Conservation (phyloP, 306 rosid genomes). For the Vachellia pachyceras region DNA sequence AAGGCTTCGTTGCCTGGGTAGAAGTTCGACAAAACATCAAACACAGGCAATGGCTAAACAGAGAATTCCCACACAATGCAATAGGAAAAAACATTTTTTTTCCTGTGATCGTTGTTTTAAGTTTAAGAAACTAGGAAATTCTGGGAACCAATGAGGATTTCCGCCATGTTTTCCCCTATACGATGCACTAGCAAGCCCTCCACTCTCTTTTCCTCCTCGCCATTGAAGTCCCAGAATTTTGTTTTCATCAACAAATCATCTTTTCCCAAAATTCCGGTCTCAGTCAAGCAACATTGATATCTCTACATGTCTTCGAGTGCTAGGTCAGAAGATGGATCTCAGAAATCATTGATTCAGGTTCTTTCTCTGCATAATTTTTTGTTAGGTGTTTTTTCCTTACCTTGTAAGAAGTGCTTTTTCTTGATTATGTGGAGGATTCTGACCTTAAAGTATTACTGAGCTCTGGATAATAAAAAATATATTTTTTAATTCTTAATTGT, state of each 20-base stretch:
- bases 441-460: not conserved
- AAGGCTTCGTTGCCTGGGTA: not conserved
- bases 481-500: not conserved
- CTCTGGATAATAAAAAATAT: not conserved
- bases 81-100: too few species aligned
- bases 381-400: not conserved
- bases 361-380: slow-evolving; percentile 7
- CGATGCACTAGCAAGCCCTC: slow-evolving; percentile 31
- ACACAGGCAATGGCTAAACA: not conserved
- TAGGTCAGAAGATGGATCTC: slow-evolving; percentile 38
- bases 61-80: too few species aligned
- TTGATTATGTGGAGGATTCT: not conserved
- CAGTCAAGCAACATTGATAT: slow-evolving; percentile 32
- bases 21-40: not conserved
- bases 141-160: slow-evolving; percentile 6
- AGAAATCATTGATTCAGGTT: slow-evolving; percentile 60
- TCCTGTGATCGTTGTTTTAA: not conserved
- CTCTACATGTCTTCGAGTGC: slow-evolving; percentile 46
- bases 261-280: slow-evolving; percentile 18
- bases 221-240: slow-evolving; percentile 24
- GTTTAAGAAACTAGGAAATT: not conserved
- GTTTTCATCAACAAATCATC: slow-evolving; percentile 36
- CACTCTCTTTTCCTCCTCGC: slow-evolving; percentile 29
- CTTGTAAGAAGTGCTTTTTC: not conserved
- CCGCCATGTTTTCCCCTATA: slow-evolving; percentile 40